A percentile compares a stretch with the other conserved stretches of the same genome.
Conservation (phyloP, 164 flowering plant species). For the Liriodendron chinense region DNA sequence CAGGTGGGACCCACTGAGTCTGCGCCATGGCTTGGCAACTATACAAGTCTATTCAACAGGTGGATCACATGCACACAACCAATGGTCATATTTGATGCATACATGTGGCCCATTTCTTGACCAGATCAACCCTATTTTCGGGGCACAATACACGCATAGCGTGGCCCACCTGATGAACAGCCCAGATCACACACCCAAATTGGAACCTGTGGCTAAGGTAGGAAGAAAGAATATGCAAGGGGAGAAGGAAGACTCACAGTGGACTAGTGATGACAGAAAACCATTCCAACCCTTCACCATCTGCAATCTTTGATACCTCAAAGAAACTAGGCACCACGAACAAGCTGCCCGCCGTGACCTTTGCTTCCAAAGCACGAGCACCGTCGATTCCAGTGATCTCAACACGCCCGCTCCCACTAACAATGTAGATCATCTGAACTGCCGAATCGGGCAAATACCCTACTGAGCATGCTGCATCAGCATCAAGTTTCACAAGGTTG, state of each 20-base stretch:
- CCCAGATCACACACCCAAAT: too few species aligned
- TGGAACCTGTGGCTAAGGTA: not conserved
- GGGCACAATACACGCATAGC: not conserved
- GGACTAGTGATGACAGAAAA: constrained; percentile 60
- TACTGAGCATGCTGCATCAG: constrained; percentile 63
- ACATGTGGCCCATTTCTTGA: not conserved
- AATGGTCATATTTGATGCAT: not conserved
- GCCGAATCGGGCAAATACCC: constrained; percentile 62
- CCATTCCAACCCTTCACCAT: constrained; percentile 53
- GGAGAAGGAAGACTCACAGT: constrained; percentile 29
- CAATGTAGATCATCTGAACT: constrained; percentile 58
- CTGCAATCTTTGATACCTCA: constrained; percentile 50
- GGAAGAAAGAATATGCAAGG: not conserved
- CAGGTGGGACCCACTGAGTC: too few species aligned
- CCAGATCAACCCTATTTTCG: not conserved
- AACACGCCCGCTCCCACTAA: constrained; percentile 62
- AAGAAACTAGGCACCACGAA: constrained; percentile 62
- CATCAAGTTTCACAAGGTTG: constrained; percentile 57
- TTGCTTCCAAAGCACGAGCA: constrained; percentile 40
- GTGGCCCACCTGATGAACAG: too few species aligned
- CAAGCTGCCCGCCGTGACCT: constrained; percentile 45
- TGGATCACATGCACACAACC: not conserved
- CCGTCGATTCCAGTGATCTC: constrained; percentile 69
- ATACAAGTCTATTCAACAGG: not conserved
- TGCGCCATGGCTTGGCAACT: too few species aligned